Conservation (phyloP, 176 grass and related monocot species). For the Typha latifolia region DNA sequence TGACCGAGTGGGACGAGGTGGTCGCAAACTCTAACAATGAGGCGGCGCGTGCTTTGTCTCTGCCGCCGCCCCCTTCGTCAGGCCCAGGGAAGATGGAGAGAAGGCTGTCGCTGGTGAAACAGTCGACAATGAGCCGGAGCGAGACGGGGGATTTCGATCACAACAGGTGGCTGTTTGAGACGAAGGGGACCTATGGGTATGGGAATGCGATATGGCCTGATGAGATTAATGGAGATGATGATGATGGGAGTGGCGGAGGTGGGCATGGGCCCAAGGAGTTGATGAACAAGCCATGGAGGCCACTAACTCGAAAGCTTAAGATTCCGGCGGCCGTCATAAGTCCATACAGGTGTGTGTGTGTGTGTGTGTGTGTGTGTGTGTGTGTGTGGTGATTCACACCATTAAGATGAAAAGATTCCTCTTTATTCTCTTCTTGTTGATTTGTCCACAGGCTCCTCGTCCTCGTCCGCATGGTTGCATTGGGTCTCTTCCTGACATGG, state of each 20-base stretch:
- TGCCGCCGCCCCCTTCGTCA: constrained; percentile 23
- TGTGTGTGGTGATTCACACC: no score
- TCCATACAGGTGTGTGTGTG: constrained; percentile 54
- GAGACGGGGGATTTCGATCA: constrained; percentile 80
- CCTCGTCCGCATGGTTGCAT: constrained; percentile 55
- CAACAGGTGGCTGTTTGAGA: constrained; percentile 96
- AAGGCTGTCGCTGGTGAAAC: constrained; percentile 51
- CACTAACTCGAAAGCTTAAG: constrained; percentile 85
- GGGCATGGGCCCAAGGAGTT: constrained; percentile 62
- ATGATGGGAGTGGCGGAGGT: constrained; percentile 27
- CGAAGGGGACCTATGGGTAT: constrained; percentile 94
- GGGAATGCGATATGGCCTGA: constrained; percentile 93
- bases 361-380: background rate
- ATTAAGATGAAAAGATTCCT: no score
- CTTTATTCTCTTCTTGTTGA: background rate
- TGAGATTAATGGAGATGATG: constrained; percentile 34
- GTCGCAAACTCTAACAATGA: constrained; percentile 25
- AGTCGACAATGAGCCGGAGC: constrained; percentile 12
- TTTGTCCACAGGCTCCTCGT: constrained; percentile 49
- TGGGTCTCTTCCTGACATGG: constrained; percentile 82
- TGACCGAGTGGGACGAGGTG: constrained; percentile 59
- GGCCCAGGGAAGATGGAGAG: constrained; percentile 39
- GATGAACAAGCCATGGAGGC: constrained; percentile 78
- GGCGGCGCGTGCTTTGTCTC: constrained; percentile 43
- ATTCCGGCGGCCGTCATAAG: constrained; percentile 81